Base-by-base conservation (phyloP, 306 rosid genomes). In the Inga oerstediana region DNA sequence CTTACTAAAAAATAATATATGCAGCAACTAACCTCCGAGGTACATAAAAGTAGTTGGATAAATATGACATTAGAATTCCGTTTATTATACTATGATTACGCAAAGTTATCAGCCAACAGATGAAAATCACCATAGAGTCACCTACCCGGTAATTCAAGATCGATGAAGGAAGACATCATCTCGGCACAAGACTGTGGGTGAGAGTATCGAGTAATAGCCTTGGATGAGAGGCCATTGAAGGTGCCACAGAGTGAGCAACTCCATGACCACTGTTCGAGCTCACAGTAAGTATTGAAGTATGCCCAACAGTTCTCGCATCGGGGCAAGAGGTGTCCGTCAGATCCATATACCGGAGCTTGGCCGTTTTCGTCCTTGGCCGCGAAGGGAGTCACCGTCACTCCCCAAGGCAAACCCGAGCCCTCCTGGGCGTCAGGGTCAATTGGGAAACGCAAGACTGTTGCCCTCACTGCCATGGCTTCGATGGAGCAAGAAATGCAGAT, bases 221-320 rank as follows among this genome's bases (percentile, higher is more conserved):
- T 45, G 67, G 99, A 86, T 30, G 94, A 83, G 59, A 96, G 92
- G n/a, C 99, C 99, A 61, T 96, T 94, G 39, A 92, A 94, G 72
- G 91, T 91, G 13, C 97, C 98, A 70, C 99, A 96, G 77, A 96
- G 97, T 11, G 93, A 83, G 71, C 99, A 96, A 61, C 85, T 85
- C 98, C 99, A 96, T 3, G 97, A 85, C 98, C 99, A 96, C 62
- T 93, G 98, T 69, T 93, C 98, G 20, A 96, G 94, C 64, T 89
- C 93, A 73, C 99, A 96, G 90, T 77, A 90, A 61, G 92, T 87
- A 80, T 92, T 96, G 93, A 96, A 96, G 88, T 93, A 96, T 9
- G 94, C 94, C 89, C 92, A 96, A 88, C 99, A 96, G 22, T 92
- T 94, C 88, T 96, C 98, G 78, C 97, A 96, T 30, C 99, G 90